These are phyloP conservation scores for Xylaria sp. DNA, from an alignment of 2,329 filamentous ascomycete species.

Conservation along the genomic window DNA sequence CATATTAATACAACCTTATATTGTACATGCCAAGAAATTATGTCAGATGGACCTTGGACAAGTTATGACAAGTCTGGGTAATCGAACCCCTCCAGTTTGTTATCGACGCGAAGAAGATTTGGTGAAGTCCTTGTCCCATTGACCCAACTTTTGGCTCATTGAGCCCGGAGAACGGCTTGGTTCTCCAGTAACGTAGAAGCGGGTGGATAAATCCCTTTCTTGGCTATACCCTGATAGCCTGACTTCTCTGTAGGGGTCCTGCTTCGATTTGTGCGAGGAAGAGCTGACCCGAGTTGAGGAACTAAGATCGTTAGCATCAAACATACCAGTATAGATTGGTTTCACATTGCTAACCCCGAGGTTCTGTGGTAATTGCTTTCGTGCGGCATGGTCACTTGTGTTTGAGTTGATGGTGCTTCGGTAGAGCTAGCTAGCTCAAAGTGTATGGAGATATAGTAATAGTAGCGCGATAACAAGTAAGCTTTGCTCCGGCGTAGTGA, in stretches of 20 bases:
- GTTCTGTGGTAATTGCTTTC: not conserved
- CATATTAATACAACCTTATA: slow-evolving; percentile 12
- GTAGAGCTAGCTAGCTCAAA: not conserved
- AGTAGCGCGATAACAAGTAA: not conserved
- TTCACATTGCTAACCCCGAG: slow-evolving; percentile 18
- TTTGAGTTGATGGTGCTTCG: not conserved
- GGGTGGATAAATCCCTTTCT: slow-evolving; percentile 23
- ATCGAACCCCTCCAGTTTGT: slow-evolving; percentile 10
- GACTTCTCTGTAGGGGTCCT: slow-evolving; percentile 9
- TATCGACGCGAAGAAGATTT: slow-evolving; percentile 25
- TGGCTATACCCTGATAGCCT: slow-evolving; percentile 21
- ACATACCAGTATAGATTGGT: not conserved
- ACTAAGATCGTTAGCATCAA: slow-evolving; percentile 18
- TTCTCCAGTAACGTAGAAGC: slow-evolving; percentile 41
- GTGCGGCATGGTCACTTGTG: slow-evolving; percentile 18
- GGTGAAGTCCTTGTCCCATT: slow-evolving; percentile 37
- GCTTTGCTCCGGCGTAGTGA: not conserved
- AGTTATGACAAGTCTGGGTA: not conserved
- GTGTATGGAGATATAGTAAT: not conserved
- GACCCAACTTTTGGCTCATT: slow-evolving; percentile 31
- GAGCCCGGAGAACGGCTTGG: slow-evolving; percentile 27
- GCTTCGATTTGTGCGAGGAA: not conserved
- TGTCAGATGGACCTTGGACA: not conserved
- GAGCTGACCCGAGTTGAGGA: slow-evolving; percentile 21
- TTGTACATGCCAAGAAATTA: slow-evolving; percentile 30